These are phyloP conservation scores for Magnaporthiopsis incrustans DNA, from an alignment of 2,329 filamentous ascomycete genomes.

Conservation along the genomic window DNA sequence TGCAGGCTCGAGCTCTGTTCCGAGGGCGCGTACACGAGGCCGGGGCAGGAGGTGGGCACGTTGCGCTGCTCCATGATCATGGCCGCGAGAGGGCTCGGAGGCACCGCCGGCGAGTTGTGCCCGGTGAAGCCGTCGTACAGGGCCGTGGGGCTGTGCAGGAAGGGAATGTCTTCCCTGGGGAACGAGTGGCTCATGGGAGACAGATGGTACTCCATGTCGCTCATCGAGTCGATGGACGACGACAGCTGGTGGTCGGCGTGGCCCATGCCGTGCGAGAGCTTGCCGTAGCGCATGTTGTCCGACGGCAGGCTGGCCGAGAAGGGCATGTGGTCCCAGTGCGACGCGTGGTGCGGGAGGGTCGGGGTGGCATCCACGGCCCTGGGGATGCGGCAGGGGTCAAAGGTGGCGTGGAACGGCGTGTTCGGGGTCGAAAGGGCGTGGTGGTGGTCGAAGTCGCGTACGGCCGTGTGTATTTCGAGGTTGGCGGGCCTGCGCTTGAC, in stretches of 20 bases:
- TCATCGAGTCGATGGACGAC: slow-evolving; percentile 50
- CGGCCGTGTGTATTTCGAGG: neutral
- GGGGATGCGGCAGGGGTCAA: slow-evolving; percentile 44
- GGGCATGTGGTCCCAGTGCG: slow-evolving; percentile 37
- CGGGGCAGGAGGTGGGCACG: slow-evolving; percentile 52
- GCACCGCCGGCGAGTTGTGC: slow-evolving; percentile 43
- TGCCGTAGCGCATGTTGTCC: slow-evolving; percentile 29
- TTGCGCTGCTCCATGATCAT: slow-evolving; percentile 49
- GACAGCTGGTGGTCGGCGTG: slow-evolving; percentile 33
- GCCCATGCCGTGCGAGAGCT: slow-evolving; percentile 24
- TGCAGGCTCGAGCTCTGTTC: slow-evolving; percentile 53
- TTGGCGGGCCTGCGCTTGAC: neutral
- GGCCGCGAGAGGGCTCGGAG: slow-evolving; percentile 46
- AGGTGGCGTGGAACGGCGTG: slow-evolving; percentile 27
- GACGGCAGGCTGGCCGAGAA: slow-evolving; percentile 35
- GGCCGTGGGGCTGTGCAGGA: slow-evolving; percentile 45
- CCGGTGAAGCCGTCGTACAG: slow-evolving; percentile 50
- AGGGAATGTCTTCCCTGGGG: slow-evolving; percentile 46
- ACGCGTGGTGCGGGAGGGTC: slow-evolving; percentile 29
- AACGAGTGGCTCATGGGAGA: slow-evolving; percentile 47
- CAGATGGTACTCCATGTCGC: slow-evolving; percentile 54
- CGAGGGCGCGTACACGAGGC: slow-evolving; percentile 51
- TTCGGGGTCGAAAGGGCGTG: slow-evolving; percentile 17
- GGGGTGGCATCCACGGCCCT: slow-evolving; percentile 35
- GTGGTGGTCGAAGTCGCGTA: slow-evolving; percentile 21